Evolutionary conservation across 2,329 filamentous ascomycete genomes (phyloP).

Genomic region (Fusarium neocosmosporiellum): DNA sequence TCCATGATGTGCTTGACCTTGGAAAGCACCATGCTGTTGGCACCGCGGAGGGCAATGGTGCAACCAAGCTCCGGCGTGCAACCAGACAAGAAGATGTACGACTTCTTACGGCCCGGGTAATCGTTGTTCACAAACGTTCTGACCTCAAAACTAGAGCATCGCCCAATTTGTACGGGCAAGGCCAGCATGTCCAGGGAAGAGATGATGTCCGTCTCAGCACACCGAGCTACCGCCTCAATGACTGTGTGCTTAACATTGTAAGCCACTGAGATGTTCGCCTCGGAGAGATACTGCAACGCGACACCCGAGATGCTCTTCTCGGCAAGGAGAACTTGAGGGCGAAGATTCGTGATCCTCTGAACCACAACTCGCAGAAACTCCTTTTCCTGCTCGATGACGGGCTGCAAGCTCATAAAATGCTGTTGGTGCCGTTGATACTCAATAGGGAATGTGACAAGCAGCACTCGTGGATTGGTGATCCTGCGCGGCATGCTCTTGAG

Average conservation of each 20-base stretch:
- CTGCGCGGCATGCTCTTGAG: conserved; percentile 95
- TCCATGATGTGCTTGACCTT: conserved; percentile 94
- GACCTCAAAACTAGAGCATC: conserved; percentile 89
- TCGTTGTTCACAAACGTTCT: conserved; percentile 91
- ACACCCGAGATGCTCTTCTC: conserved; percentile 93
- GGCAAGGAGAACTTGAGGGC: conserved; percentile 88
- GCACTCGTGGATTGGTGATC: conserved; percentile 84
- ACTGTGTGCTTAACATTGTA: conserved; percentile 98
- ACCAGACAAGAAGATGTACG: conserved; percentile 94
- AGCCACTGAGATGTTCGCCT: conserved; percentile 90
- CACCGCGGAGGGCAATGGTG: conserved; percentile 91
- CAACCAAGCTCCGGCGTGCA: conserved; percentile 91
- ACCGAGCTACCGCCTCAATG: conserved; percentile 92
- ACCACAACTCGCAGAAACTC: conserved; percentile 94
- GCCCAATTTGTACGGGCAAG: conserved; percentile 76
- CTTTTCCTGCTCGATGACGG: conserved; percentile 94
- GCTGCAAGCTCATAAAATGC: conserved; percentile 98
- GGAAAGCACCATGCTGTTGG: conserved; percentile 74
- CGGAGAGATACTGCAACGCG: conserved; percentile 86
- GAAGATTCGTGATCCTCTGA: conserved; percentile 86
- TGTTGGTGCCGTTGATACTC: conserved; percentile 89
- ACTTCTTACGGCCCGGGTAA: conserved; percentile 82
- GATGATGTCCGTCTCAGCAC: conserved; percentile 90
- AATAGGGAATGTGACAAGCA: conserved; percentile 94
- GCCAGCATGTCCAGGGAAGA: conserved; percentile 95